Evolutionary conservation across 208 protist species (phyloP), one percentile per base, ranked within the genome.

Genomic region (Acanthamoeba healyi): DNA sequence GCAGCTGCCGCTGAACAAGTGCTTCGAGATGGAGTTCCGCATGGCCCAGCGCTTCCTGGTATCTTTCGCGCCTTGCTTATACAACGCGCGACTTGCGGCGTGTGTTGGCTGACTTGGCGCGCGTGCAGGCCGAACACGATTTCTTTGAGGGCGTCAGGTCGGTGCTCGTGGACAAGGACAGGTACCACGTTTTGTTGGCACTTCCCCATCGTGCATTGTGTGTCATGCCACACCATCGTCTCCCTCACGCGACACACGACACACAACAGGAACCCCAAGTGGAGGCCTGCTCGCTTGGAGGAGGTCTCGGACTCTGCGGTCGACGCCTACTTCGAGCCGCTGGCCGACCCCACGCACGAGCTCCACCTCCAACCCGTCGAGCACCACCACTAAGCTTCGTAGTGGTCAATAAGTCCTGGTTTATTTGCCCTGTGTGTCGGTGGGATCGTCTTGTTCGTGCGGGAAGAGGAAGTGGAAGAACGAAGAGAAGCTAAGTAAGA

Each of bases 81-180:
- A 24, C 26, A 22, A 24, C 38, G 29, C 82, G 29, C 56, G 12
- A 61, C 54, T 22, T 22, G 22, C n/a, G n/a, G n/a, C n/a, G n/a
- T n/a, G n/a, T n/a, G n/a, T n/a, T 15, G 26, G 15, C 81, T 58
- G 15, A 36, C 51, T 74, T 12, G 12, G 15, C 44, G n/a, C 24
- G 10, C 32, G n/a, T 74, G n/a, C 26, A 89, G 84, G n/a, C 26
- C 26, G 32, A 40, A 6, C 84, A 77, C 36, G 94, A 95, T 86
- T 96, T 96, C 67, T 93, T 90, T 46, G 94, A 95, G 65, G 96
- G 96, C 46, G 95, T 97, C 1, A 46, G 96, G 32, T 94, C 96
- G 32, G 38, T 96, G 0, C 65, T 96, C 2, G 95, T 96, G 12
- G 94, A 97, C 51, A 96, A 96, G 89, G 86, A 96, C 89, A 96